Evolutionary conservation across 306 rosid genomes (phyloP), one percentile per base, ranked within the genome.

Genomic region (Phaseolus lunatus): DNA sequence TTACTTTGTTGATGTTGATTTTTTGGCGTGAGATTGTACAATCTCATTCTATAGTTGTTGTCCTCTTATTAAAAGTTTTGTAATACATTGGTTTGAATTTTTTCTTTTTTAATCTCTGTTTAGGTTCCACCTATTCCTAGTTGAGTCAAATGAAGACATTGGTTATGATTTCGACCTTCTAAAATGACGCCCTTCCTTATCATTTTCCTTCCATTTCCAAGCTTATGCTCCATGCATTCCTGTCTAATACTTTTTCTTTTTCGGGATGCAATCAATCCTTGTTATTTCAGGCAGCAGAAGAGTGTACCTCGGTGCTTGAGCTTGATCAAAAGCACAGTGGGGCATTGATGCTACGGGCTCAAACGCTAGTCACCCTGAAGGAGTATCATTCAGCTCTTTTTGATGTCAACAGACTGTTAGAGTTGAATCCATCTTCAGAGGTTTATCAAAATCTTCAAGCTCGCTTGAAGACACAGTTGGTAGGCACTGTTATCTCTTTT

Each of bases 311-410:
- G 19, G 97, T 93, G 70, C 94, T 93, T 80, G 97, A 90, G 85
- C 93, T 90, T 79, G 96, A 93, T 82, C 80, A 79, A 59, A 75
- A 86, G 13, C 97, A 93, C 82, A 90, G 94, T 4, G 97, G 97
- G 76, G 97, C 97, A 0, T 67, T 93, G 83, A 90, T 93, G 97
- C 70, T 93, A 73, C 84, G 97, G 37, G 96, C 97, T 14, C 97
- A 93, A 81, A 90, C 97, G 24, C 81, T 90, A 31, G 98, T 90
- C 76, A 91, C 97, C 16, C 81, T 94, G 72, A 87, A 86, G 84
- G 98, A 94, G 73, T 94, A 92, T 74, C 92, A 90, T 62, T 88
- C 97, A 13, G 97, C 98, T 57, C 92, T 94, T 63, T 94, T 94
- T 86, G 98, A 94, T 83, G 97, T 92, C 75, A 89, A 83, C 78